Percentiles rank a stretch among this genome's conserved stretches.
phyloP scores from a whole-genome alignment of 177 flowering plant species.

The Vitis hybrid region DNA sequence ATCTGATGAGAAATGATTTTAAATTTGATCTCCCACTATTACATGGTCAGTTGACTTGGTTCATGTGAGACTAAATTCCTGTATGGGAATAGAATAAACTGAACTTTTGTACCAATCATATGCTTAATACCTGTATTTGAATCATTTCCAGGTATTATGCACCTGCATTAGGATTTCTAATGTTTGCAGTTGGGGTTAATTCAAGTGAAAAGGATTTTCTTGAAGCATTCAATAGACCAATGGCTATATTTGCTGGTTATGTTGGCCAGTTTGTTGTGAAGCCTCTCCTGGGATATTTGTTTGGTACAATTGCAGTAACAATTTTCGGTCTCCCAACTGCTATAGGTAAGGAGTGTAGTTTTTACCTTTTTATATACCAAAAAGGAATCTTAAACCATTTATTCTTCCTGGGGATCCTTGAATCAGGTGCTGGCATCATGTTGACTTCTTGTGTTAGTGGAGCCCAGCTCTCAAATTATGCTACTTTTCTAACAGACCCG shows the following conservation, averaged over 20 bases:
- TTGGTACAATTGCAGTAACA: conserved; percentile 65
- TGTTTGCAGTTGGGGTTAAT: conserved; percentile 99
- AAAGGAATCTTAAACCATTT: too few species aligned
- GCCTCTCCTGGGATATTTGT: conserved; percentile 79
- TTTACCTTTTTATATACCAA: too few species aligned
- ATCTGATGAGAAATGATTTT: background rate
- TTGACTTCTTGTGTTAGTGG: conserved; percentile 95
- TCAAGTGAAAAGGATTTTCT: conserved; percentile 87
- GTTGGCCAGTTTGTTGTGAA: conserved; percentile 80
- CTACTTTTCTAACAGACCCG: conserved; percentile 91
- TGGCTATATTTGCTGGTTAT: conserved; percentile 78
- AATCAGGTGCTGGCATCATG: conserved; percentile 93
- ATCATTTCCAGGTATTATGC: conserved; percentile 79
- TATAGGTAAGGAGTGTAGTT: conserved; percentile 44
- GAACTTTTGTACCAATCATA: background rate
- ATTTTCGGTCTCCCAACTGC: conserved; percentile 73
- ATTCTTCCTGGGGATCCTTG: conserved; percentile 7
- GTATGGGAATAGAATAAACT: background rate
- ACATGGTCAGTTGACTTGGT: background rate
- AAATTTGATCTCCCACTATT: too few species aligned
- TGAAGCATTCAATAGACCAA: conserved; percentile 80
- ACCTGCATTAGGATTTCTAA: conserved; percentile 92
- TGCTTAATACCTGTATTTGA: conserved; percentile 1
- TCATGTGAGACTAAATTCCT: background rate
- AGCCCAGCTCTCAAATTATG: conserved; percentile 96